These are phyloP conservation scores for Mycena pura DNA, from an alignment of 768 basidiomycete genomes.

Conservation along the genomic window DNA sequence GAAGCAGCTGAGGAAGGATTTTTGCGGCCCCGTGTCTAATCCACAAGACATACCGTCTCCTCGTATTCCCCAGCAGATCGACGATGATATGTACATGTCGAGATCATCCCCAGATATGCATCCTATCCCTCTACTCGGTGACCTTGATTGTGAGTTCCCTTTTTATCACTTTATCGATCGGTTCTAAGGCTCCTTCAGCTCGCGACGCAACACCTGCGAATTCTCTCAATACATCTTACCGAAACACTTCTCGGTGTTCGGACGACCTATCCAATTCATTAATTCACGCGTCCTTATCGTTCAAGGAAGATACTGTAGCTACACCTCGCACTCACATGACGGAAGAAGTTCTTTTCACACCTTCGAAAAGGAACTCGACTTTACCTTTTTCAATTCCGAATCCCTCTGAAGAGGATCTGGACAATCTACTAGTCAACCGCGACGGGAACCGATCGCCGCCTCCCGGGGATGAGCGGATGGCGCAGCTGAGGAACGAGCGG, in stretches of 20 bases:
- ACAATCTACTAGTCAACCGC: conserved; percentile 24
- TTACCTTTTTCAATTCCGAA: conserved; percentile 33
- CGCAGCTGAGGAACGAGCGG: conserved; percentile 62
- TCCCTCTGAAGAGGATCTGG: conserved; percentile 32
- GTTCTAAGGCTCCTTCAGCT: conserved; percentile 2
- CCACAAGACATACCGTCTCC: conserved; percentile 40
- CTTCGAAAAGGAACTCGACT: conserved; percentile 43
- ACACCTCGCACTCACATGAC: conserved; percentile 42
- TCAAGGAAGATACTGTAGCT: conserved; percentile 43
- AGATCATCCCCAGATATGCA: conserved; percentile 50
- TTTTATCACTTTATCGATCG: neutral
- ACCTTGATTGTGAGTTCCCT: conserved; percentile 32
- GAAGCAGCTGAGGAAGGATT: conserved; percentile 50
- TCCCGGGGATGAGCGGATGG: conserved; percentile 43
- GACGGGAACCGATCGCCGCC: conserved; percentile 49
- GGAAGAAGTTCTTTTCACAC: conserved; percentile 47
- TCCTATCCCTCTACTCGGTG: conserved; percentile 37
- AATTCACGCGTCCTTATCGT: conserved; percentile 27
- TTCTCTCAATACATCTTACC: conserved; percentile 27
- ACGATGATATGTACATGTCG: conserved; percentile 22
- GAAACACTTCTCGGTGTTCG: conserved; percentile 25
- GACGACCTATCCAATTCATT: conserved; percentile 18
- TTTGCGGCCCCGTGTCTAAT: conserved; percentile 37
- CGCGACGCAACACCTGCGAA: conserved; percentile 9
- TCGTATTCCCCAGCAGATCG: conserved; percentile 29